Evolutionary conservation across 768 basidiomycete species (phyloP).

Genomic region (Pholiota molesta): DNA sequence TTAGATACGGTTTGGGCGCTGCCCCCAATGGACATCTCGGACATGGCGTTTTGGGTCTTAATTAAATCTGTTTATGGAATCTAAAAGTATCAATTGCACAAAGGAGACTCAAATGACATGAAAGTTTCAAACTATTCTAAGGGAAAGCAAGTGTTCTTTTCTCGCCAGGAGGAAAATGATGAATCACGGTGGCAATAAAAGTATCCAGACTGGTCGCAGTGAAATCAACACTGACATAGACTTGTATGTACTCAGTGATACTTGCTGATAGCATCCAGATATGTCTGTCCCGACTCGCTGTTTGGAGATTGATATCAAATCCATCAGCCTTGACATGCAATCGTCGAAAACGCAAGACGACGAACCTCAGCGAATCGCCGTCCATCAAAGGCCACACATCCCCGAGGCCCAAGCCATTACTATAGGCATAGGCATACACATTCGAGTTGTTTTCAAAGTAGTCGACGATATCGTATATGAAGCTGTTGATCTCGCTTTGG

Average conservation of each 20-base stretch:
- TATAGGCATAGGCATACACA: conserved; percentile 49
- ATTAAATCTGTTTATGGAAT: background rate
- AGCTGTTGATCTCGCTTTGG: conserved; percentile 44
- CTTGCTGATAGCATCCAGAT: conserved; percentile 42
- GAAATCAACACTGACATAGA: no score
- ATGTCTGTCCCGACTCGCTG: conserved; percentile 42
- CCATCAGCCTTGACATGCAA: background rate
- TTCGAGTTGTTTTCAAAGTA: conserved; percentile 39
- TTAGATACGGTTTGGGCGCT: no score
- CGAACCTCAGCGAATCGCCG: conserved; percentile 38
- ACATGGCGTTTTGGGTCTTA: background rate
- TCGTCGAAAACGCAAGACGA: background rate
- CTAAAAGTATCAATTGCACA: background rate
- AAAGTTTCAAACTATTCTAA: no score
- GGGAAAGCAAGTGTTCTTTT: background rate
- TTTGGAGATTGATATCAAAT: conserved; percentile 2
- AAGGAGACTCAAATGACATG: background rate
- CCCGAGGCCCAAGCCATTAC: conserved; percentile 49
- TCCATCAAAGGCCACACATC: conserved; percentile 48
- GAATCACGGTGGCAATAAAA: background rate
- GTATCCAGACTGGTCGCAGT: no score
- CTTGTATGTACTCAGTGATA: conserved; percentile 30
- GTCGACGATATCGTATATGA: conserved; percentile 41
- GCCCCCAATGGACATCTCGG: background rate
- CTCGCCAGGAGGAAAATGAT: background rate